Evolutionary conservation across 2,329 filamentous ascomycete species (phyloP), one percentile per base, ranked within the genome.

Genomic region (Epichloe elymi): DNA sequence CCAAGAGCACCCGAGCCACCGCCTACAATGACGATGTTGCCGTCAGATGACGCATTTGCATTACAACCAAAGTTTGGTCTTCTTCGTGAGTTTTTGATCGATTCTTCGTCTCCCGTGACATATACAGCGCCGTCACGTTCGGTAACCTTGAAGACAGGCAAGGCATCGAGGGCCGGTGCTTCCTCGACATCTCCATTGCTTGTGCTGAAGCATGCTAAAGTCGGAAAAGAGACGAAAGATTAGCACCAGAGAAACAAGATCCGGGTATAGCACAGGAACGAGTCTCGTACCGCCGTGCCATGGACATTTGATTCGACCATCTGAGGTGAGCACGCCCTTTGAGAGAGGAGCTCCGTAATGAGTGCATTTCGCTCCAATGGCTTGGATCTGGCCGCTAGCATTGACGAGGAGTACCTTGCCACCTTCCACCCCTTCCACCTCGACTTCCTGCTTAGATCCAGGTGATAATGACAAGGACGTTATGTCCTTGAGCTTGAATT

Each of bases 131-230:
- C 89, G 59, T 93, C 81, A 62, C 85, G 89, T 65, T 95, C 83
- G 35, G 80, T 72, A 35, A 96, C 73, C 49, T 88, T 82, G 71
- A 94, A 98, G 48, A 84, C 83, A 44, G 86, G 79, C 26, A 98
- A 72, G n/a, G 86, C 77, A 61, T 97, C 88, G 26, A 95, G 79
- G 2, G 88, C 93, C 0, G 93, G 93, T 0, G 91, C 90, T 63
- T 97, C 88, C 70, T 98, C 93, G 53, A 97, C 86, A 60, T 98
- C 93, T 49, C 93, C 93, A 5, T 86, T 94, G 51, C 78, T 77
- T 56, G 88, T 81, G 56, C 88, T 93, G 72, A 96, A 98, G 74
- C 93, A 98, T 52, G 93, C 93, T 90, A 44, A 19, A 23, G 11
- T 38, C 4, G 8, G 17, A 6, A 40, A 4, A 10, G 14, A 26